These are phyloP conservation scores for Lumnitzera racemosa DNA, from an alignment of 345 rosid species.

Conservation along the genomic window DNA sequence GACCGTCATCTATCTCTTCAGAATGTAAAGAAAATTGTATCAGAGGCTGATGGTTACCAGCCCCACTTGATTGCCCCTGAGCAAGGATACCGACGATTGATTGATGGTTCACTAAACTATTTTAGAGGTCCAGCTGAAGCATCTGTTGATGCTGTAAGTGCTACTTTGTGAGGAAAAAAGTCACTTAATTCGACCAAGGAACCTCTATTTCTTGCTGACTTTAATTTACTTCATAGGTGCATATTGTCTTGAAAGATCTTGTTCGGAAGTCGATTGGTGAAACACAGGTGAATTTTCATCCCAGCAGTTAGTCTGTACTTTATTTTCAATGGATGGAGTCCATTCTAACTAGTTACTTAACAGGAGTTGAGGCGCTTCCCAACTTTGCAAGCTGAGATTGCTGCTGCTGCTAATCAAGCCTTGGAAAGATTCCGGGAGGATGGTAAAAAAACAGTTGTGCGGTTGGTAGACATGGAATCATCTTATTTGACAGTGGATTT, in stretches of 20 bases:
- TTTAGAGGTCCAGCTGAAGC: slow-evolving; percentile 90
- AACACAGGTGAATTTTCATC: slow-evolving; percentile 43
- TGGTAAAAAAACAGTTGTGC: slow-evolving; percentile 53
- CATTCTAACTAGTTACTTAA: slow-evolving; percentile 6
- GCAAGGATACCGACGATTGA: slow-evolving; percentile 72
- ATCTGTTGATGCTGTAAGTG: slow-evolving; percentile 78
- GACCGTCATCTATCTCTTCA: slow-evolving; percentile 80
- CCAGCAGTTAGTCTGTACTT: background rate
- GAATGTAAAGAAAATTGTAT: slow-evolving; percentile 64
- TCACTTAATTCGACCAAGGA: no score
- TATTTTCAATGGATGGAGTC: background rate
- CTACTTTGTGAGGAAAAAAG: background rate
- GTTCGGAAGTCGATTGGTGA: slow-evolving; percentile 71
- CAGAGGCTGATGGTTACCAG: slow-evolving; percentile 87
- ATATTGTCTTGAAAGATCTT: slow-evolving; percentile 70
- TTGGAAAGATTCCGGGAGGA: slow-evolving; percentile 71
- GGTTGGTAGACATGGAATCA: slow-evolving; percentile 79
- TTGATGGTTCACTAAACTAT: slow-evolving; percentile 57
- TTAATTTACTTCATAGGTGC: slow-evolving; percentile 37
- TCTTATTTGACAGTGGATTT: slow-evolving; percentile 74
- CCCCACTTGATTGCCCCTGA: slow-evolving; percentile 88
- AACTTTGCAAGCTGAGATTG: slow-evolving; percentile 61
- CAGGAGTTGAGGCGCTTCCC: slow-evolving; percentile 82
- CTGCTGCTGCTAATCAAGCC: slow-evolving; percentile 54
- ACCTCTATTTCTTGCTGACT: no score